Base-by-base conservation (phyloP, 1,139 yeast species). In the Geotrichum bryndzae region DNA sequence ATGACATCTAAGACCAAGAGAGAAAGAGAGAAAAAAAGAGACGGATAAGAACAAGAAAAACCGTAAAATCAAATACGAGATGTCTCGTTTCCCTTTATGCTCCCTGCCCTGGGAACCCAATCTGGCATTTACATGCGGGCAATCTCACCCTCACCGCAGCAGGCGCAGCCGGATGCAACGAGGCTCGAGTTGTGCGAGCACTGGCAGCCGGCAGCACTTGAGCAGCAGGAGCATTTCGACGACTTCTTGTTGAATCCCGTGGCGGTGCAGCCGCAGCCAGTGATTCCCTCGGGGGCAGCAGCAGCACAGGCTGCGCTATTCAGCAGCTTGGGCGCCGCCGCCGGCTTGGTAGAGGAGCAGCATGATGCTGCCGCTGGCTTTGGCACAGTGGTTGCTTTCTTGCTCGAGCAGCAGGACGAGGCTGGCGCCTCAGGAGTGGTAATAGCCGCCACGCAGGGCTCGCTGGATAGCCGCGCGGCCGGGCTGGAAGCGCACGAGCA, bases 21-120 rank as follows among this genome's bases (percentile, higher is more conserved):
- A 35, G 15, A 27, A 35, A 53, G 15, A 53, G 23, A 53, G 4
- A 23, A 45, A 38, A 22, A 27, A 7, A 18, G 35, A 35, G 3
- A 18, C 29, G 33, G 18, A 23, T 6, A n/a, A 11, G 6, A 10
- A 53, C 15, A 11, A 13, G 2, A 53, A 84, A 72, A 69, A 81
- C 18, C 18, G 18, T 18, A 18, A 18, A 84, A 67, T 27, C 31
- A 27, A 27, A 27, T 27, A 6, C 31, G 6, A 27, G 6, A 27
- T 27, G 6, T 27, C 6, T 84, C 87, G 1, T 85, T 86, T 13
- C 87, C 87, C 11, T 84, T 18, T 18, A 18, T 18, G 18, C 18
- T 18, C 18, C 18, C 18, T 18, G 18, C 18, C 18, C 18, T 18
- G 18, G 18, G 18, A 18, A 18, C 82, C 2, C 87, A 83, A 46